Conservation (phyloP, 2,329 filamentous ascomycete genomes). For the Exophiala sideris region DNA sequence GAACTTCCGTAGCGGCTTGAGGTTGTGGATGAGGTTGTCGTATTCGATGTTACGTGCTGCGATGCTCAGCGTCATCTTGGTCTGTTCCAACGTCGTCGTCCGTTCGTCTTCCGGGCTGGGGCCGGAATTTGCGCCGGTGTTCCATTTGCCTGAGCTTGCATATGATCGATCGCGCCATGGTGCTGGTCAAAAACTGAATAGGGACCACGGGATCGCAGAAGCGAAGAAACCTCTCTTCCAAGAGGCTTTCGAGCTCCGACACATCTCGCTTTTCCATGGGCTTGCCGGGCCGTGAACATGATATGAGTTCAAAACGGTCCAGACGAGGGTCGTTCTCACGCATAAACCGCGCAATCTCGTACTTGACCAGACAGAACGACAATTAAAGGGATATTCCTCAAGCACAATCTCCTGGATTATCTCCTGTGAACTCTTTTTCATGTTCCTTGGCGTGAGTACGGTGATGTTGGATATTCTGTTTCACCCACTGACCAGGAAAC, state of each 20-base stretch:
- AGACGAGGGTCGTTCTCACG: not conserved
- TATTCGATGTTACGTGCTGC: too few relatives aligned
- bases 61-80: too few relatives aligned
- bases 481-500: too few relatives aligned
- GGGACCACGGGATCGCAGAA: constrained; percentile 36
- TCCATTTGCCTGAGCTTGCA: not conserved
- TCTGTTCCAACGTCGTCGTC: too few relatives aligned
- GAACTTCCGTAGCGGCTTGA: too few relatives aligned
- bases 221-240: constrained; percentile 33
- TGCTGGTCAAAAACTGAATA: constrained; percentile 37
- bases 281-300: not conserved
- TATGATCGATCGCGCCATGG: not conserved
- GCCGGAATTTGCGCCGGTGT: not conserved
- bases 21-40: too few relatives aligned
- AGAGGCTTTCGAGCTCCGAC: constrained; percentile 21
- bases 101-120: too few relatives aligned
- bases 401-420: too few relatives aligned
- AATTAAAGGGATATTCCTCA: not conserved
- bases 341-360: not conserved
- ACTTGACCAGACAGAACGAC: not conserved
- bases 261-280: constrained; percentile 15
- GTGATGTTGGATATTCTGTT: too few relatives aligned
- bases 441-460: too few relatives aligned
- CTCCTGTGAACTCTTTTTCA: too few relatives aligned
- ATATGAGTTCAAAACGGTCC: not conserved